Conservation (phyloP, 805 yeast genomes). For the Tanozyma kutaoensis region DNA sequence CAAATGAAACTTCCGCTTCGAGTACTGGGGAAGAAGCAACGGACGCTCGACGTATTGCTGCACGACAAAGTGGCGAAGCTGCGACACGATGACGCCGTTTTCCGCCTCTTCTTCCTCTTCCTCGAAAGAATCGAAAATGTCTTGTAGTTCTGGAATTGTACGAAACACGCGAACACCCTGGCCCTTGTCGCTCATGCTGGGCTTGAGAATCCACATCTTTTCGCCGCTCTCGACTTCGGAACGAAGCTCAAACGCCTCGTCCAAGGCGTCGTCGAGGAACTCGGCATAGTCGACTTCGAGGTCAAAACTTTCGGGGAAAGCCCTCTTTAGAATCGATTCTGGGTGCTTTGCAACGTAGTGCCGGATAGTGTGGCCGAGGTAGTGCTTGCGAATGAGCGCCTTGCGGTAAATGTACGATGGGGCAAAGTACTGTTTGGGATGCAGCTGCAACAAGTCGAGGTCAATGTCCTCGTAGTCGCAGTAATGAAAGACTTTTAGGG, state of each 20-base stretch:
- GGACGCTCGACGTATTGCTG: constrained; percentile 72
- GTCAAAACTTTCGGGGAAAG: constrained; percentile 66
- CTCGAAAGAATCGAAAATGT: constrained; percentile 75
- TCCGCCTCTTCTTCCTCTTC: constrained; percentile 46
- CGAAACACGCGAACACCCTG: constrained; percentile 84
- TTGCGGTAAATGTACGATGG: constrained; percentile 83
- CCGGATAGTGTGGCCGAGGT: constrained; percentile 71
- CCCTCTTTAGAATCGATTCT: constrained; percentile 36
- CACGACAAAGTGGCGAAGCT: constrained; percentile 79
- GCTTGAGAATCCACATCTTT: constrained; percentile 77
- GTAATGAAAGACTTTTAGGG: constrained; percentile 51
- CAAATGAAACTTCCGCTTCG: constrained; percentile 73
- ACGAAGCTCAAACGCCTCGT: constrained; percentile 81
- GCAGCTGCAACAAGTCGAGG: constrained; percentile 43
- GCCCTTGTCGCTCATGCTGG: constrained; percentile 95
- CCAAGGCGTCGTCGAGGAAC: constrained; percentile 84
- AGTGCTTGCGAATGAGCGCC: constrained; percentile 84
- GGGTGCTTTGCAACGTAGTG: constrained; percentile 68
- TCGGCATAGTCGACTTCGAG: constrained; percentile 93
- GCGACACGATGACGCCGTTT: constrained; percentile 71
- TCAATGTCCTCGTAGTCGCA: constrained; percentile 86
- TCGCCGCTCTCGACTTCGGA: constrained; percentile 54
- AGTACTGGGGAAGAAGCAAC: constrained; percentile 45
- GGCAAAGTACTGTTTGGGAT: constrained; percentile 38
- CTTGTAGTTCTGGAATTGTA: constrained; percentile 68